These are phyloP conservation scores for Colletotrichum sidae DNA, from an alignment of 2,329 filamentous ascomycete species.

Conservation along the genomic window DNA sequence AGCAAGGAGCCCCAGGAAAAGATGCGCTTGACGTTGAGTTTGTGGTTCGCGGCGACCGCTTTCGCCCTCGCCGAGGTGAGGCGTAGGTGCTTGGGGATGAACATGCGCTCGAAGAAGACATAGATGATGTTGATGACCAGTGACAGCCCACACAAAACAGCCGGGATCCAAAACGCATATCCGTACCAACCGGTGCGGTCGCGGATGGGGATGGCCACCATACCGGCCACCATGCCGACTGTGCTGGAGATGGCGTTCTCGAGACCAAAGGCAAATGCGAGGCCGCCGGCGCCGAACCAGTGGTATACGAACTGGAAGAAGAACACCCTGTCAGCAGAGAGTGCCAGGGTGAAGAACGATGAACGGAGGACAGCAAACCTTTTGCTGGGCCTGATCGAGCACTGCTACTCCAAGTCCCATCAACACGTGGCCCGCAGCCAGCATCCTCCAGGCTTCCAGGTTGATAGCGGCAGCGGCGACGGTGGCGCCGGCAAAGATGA, in stretches of 20 bases:
- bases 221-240: slow-evolving; percentile 40
- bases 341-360: neutral
- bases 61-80: slow-evolving; percentile 35
- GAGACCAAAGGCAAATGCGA: slow-evolving; percentile 42
- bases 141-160: slow-evolving; percentile 38
- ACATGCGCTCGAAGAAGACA: slow-evolving; percentile 38
- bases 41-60: slow-evolving; percentile 30
- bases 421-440: slow-evolving; percentile 39
- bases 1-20: slow-evolving; percentile 39
- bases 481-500: slow-evolving; percentile 39
- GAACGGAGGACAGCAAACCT: slow-evolving; percentile 25
- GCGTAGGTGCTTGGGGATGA: slow-evolving; percentile 28
- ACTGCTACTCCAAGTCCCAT: slow-evolving; percentile 42
- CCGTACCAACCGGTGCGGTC: slow-evolving; percentile 41
- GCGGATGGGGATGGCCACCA: slow-evolving; percentile 41
- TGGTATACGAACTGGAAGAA: slow-evolving; percentile 41
- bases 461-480: slow-evolving; percentile 39
- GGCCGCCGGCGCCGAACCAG: slow-evolving; percentile 41
- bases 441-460: slow-evolving; percentile 36
- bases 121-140: slow-evolving; percentile 39
- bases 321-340: neutral
- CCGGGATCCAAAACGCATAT: slow-evolving; percentile 42
- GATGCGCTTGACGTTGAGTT: slow-evolving; percentile 9
- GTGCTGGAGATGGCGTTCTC: slow-evolving; percentile 40
- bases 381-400: slow-evolving; percentile 40